phyloP scores from a whole-genome alignment of 2,329 filamentous ascomycete species.

The Alternaria ventricosa region DNA sequence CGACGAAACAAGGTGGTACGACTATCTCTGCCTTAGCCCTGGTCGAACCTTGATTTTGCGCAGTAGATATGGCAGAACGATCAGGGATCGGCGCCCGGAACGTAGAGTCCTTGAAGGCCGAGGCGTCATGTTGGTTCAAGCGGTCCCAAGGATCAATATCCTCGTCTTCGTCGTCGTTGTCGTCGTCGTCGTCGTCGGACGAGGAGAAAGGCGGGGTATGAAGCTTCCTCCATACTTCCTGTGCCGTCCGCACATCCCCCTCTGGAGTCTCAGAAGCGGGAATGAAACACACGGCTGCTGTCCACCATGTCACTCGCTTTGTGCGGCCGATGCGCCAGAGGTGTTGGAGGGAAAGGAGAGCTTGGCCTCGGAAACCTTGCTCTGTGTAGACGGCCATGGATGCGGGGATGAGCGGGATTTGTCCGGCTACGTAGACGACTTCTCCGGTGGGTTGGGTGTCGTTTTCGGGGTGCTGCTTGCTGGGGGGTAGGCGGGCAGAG shows the following conservation, averaged over 20 bases:
- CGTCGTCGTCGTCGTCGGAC: slow-evolving; percentile 46
- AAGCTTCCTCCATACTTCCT: slow-evolving; percentile 54
- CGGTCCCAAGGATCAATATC: slow-evolving; percentile 72
- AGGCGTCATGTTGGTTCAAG: slow-evolving; percentile 64
- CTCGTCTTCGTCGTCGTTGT: slow-evolving; percentile 47
- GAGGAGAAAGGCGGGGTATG: background rate
- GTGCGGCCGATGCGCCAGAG: slow-evolving; percentile 81
- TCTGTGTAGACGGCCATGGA: slow-evolving; percentile 68
- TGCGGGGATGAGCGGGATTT: slow-evolving; percentile 85
- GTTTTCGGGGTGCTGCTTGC: slow-evolving; percentile 10
- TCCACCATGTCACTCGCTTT: slow-evolving; percentile 76
- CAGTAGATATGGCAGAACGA: background rate
- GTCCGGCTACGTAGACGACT: slow-evolving; percentile 78
- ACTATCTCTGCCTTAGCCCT: background rate
- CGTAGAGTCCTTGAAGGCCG: slow-evolving; percentile 29
- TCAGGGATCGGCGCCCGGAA: slow-evolving; percentile 53
- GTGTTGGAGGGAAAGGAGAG: slow-evolving; percentile 82
- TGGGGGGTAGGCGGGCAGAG: slow-evolving; percentile 54
- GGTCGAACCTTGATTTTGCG: background rate
- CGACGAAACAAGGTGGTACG: slow-evolving; percentile 72
- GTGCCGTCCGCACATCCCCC: slow-evolving; percentile 45
- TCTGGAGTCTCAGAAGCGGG: slow-evolving; percentile 13
- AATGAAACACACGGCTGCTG: slow-evolving; percentile 68
- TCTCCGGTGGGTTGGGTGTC: slow-evolving; percentile 17
- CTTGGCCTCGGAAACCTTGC: slow-evolving; percentile 61